Evolutionary conservation across 768 basidiomycete genomes (phyloP), one percentile per base, ranked within the genome.

Genomic region (Podaxis pistillaris): DNA sequence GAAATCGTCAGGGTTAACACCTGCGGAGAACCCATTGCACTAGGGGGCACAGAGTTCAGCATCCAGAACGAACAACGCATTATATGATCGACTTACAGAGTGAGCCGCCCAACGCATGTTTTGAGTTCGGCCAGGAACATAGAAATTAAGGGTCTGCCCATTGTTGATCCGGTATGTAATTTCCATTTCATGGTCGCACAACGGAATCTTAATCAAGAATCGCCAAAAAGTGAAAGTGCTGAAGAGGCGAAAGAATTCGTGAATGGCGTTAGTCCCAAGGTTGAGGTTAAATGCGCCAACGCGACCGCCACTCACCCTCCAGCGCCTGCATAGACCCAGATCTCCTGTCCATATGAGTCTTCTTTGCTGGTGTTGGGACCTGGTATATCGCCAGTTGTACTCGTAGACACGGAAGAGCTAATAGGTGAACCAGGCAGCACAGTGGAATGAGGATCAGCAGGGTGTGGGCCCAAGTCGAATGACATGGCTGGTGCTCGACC

Each of bases 211-310:
- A 53, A 98, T 85, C 69, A 88, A 80, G 77, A 98, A 98, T 58
- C 96, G 83, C 91, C 94, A 98, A 78, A 99, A 99, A 0, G 93
- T 93, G 70, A 86, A 94, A 0, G 90, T 89, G 4, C 94, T 96
- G 63, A 46, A 58, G 37, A 44, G 44, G 50, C 40, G 1, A 33
- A 33, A 9, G 40, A 47, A 58, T 52, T 2, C 12, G 37, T 8
- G 13, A n/a, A 19, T 46, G 17, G 13, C 44, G 30, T 65, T 17
- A 37, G 37, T 40, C 12, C 17, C 51, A 38, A 54, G 52, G 1
- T 11, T 15, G 4, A n/a, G 7, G 17, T 46, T 8, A 8, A 2
- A 26, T 46, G 40, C 55, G 50, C 64, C 11, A 58, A 19, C 61
- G 13, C 60, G 58, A 44, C 15, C 12, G 11, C 22, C n/a, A 72